Base-by-base conservation (phyloP, 257 asterid genomes). In the Fraxinus anomala region DNA sequence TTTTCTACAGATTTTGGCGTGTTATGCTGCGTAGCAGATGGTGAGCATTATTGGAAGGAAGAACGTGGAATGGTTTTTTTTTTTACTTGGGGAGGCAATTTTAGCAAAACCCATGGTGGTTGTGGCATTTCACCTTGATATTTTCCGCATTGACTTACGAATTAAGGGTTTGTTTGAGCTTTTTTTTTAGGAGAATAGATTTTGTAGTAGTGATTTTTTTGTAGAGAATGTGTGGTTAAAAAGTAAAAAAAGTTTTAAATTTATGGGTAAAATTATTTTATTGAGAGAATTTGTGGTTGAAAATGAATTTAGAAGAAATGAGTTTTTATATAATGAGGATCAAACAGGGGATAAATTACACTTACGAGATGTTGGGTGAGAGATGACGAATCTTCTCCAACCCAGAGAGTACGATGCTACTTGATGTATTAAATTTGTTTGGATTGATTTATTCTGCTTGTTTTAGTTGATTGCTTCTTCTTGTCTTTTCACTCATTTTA, bases 1-100 rank as follows among this genome's bases (percentile, higher is more conserved):
- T 89, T 86, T 85, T 87, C 91, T 26, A 84, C 92, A 30, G 92
- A 91, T 79, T 86, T 85, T 77, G 96, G 92, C 12, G 81, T 89
- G 51, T 89, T 61, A 73, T 88, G 83, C 90, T 88, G 92, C 86
- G 77, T 88, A 78, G 92, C 90, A 39, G 89, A 88, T 75, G 86
- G 80, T 21, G 89, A 84, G 82, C 90, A 81, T 66, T 90, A 88
- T 80, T 86, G 90, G 92, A 81, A 90, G 76, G 88, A 88, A 86
- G 92, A 90, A 71, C 63, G 86, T 0, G 89, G 28, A 21, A 6
- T n/a, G 14, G 4, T 59, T 9, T 23, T 59, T 59, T 1, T 19
- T 54, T 23, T 23, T 56, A 59, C 28, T 59, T 6, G 67, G 12
- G 30, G 21, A 59, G 67, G 30, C 0, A 21, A 21, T n/a, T 59